Evolutionary conservation across 192 early-diverging fungal genomes (phyloP), one percentile per base, ranked within the genome.

Genomic region (Gigaspora rosea): DNA sequence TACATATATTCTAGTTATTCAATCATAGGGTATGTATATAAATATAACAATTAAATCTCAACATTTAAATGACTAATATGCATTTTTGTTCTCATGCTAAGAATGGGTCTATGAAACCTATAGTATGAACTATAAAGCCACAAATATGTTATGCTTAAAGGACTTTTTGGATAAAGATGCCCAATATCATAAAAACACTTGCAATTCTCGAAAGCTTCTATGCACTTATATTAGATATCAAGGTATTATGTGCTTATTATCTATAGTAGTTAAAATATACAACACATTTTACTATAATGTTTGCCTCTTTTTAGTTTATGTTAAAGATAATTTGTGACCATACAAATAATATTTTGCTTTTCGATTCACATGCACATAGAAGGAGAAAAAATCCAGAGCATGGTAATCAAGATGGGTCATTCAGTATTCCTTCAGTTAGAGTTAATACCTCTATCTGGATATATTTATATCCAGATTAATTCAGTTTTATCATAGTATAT

Each of bases 71-170:
- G 20, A 61, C 6, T 62, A 27, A 16, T 12, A 35, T 41, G 12
- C 11, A n/a, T n/a, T 73, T 73, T 73, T 22, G n/a, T 73, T 57
- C 71, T 73, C 41, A 73, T 73, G 71, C 36, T 71, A 73, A 73
- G 58, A n/a, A 36, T 73, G 57, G 71, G 3, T 47, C 36, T 27
- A 76, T 11, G 50, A 76, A 66, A 65, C 32, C 1, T 76, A 76
- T 36, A 33, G 32, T 0, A 76, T 76, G 50, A 70, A 64, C 47
- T 78, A 70, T 52, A 71, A 72, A 18, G 61, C 61, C n/a, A 78
- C 71, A 33, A 78, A 78, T 46, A n/a, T 78, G 20, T 63, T 54
- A 47, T 48, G 61, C 62, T n/a, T 76, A n/a, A 65, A 76, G 33
- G 51, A 22, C 65, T 76, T 66, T 32, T 13, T 32, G 52, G 6